Base-by-base conservation (phyloP, 2,329 filamentous ascomycete genomes). In the Stemphylium beticola region DNA sequence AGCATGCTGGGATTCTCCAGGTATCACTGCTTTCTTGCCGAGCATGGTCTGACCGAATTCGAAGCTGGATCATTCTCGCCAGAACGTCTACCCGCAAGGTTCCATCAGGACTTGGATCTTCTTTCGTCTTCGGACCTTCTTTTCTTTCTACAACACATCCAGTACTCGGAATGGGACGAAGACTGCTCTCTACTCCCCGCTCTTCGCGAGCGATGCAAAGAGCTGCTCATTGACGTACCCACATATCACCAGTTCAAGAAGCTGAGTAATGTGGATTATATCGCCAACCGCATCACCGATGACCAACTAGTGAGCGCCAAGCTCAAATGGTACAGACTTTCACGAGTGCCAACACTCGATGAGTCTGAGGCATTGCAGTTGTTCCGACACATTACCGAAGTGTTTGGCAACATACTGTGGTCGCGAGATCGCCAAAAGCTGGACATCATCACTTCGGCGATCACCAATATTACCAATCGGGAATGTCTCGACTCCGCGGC, bases 301-400 rank as follows among this genome's bases (percentile, higher is more conserved):
- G 66, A 74, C 48, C 50, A 70, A 3, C 49, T 76, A 4, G 71
- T 76, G 4, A 61, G 58, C 26, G 58, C 67, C 3, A 64, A 73
- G 17, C 59, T 74, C 39, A 69, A 69, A 42, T 76, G 73, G 73
- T 76, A 76, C 47, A 61, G 66, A 2, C 61, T 72, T n/a, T 72
- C 66, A 41, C 54, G 57, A 8, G 56, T 70, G 22, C 60, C 66
- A 1, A 51, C 58, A 12, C 54, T 75, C 3, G 61, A 69, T 11
- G 60, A 55, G 17, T 45, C 57, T 6, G 55, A 68, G 9, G 70
- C 68, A 2, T 33, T 74, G 11, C 55, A 68, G 22, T 55, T 75
- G 1, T 76, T 76, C 52, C 63, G 68, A 37, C 70, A 76, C 37
- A 59, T 75, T 34, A 59, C 67, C 14, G 34, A 57, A 17, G 61